These are phyloP conservation scores for Solanum virginianum DNA, from an alignment of 257 asterid species.

Conservation along the genomic window DNA sequence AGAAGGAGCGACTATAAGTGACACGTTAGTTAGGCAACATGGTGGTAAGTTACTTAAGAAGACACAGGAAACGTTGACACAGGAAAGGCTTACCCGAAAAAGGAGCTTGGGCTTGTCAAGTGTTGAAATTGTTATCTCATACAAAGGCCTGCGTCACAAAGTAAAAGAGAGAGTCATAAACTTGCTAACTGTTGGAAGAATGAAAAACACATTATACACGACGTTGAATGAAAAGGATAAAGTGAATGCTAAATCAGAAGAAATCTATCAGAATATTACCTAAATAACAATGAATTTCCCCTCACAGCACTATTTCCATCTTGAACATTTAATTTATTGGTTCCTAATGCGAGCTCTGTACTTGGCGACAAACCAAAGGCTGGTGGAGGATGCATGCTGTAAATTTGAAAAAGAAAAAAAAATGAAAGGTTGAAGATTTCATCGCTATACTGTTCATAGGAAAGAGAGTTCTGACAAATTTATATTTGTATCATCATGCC, in stretches of 20 bases:
- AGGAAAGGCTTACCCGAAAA: slow-evolving; percentile 36
- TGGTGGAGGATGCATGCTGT: slow-evolving; percentile 61
- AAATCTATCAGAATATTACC: slow-evolving; percentile 70
- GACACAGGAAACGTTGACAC: not conserved
- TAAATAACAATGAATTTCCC: slow-evolving; percentile 38
- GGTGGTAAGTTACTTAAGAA: not conserved
- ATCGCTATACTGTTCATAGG: not conserved
- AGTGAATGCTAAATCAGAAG: slow-evolving; percentile 23
- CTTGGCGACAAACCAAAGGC: slow-evolving; percentile 44
- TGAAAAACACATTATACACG: not conserved
- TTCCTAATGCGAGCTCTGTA: slow-evolving; percentile 29
- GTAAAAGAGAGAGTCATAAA: not conserved
- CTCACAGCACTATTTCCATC: slow-evolving; percentile 40
- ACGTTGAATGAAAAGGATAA: slow-evolving; percentile 3
- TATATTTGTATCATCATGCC: not conserved
- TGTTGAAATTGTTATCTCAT: slow-evolving; percentile 75
- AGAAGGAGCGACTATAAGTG: not conserved
- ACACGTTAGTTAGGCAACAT: not conserved
- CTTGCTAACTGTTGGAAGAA: not conserved
- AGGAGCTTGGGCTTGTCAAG: slow-evolving; percentile 89
- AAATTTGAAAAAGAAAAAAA: not conserved
- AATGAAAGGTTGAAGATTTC: not conserved
- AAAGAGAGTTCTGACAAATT: not conserved
- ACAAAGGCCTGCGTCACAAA: slow-evolving; percentile 40
- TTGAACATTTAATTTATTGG: slow-evolving; percentile 19